Conservation (phyloP, 2,329 filamentous ascomycete genomes). For the Pseudogymnoascus sp. region DNA sequence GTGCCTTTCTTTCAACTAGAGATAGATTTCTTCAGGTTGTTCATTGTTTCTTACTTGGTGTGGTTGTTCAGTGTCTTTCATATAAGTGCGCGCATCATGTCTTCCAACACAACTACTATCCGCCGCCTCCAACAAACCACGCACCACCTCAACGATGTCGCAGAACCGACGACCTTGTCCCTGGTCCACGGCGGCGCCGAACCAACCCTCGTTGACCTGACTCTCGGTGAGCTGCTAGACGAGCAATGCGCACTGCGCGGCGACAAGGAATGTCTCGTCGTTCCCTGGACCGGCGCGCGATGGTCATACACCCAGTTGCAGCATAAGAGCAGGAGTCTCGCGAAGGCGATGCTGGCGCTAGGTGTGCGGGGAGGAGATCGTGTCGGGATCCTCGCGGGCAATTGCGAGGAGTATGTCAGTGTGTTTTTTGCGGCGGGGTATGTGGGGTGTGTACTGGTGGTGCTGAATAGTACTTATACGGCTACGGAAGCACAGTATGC, state of each 20-base stretch:
- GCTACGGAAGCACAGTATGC: slow-evolving; percentile 65
- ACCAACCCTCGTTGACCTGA: slow-evolving; percentile 63
- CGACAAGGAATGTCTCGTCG: slow-evolving; percentile 59
- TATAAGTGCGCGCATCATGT: neutral
- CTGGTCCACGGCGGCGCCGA: slow-evolving; percentile 62
- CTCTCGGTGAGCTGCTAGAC: slow-evolving; percentile 64
- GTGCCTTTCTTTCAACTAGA: neutral
- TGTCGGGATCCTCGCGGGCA: slow-evolving; percentile 21
- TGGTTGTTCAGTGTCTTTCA: neutral
- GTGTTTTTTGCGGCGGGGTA: slow-evolving; percentile 20
- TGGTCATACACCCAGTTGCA: slow-evolving; percentile 65
- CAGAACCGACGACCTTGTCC: slow-evolving; percentile 26
- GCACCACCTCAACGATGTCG: neutral
- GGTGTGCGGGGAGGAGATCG: slow-evolving; percentile 47
- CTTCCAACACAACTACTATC: neutral
- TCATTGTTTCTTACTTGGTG: neutral
- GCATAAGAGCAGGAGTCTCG: slow-evolving; percentile 53
- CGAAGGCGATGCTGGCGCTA: slow-evolving; percentile 58
- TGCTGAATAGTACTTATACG: slow-evolving; percentile 78
- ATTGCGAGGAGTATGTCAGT: slow-evolving; percentile 25
- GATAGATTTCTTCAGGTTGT: neutral
- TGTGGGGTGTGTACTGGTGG: slow-evolving; percentile 63
- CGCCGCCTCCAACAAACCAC: slow-evolving; percentile 11
- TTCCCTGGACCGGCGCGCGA: slow-evolving; percentile 67
- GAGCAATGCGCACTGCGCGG: slow-evolving; percentile 62